Evolutionary conservation across 768 basidiomycete genomes (phyloP), one percentile per base, ranked within the genome.

Genomic region (Leccinellum luteum): DNA sequence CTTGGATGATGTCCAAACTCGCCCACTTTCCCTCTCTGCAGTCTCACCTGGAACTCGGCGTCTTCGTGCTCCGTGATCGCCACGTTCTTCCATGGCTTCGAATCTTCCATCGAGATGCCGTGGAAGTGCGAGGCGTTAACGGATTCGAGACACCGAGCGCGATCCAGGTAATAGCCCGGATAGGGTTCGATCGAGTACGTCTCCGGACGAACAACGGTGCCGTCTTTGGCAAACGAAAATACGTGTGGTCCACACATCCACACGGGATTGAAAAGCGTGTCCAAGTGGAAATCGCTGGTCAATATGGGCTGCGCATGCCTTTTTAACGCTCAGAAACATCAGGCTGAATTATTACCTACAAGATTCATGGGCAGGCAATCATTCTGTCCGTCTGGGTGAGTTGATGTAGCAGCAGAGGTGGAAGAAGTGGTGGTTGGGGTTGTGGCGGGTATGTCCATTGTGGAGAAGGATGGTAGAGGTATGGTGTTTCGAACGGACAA

Each of bases 281-380:
- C 60, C 69, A 76, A 30, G 78, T 82, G 63, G 78, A 85, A 68
- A 83, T 86, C 69, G 0, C 17, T 25, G 34, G 57, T 43, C 15
- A 10, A 30, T 14, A 5, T 23, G 23, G 44, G 31, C 57, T 62
- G 25, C 1, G 3, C 15, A 6, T 49, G 21, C 19, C 8, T 31
- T 13, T 34, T 64, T 4, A 63, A 19, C 4, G 4, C 6, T 10
- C 14, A 4, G 1, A 15, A 3, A 3, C 25, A 23, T 19, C 4
- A 23, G 17, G 34, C 4, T 9, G n/a, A 35, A 9, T 8, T 15
- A 7, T 2, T 0, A 35, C 52, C 17, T 45, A 52, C 49, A 27
- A 2, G 23, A 5, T 50, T n/a, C 23, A 17, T 21, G 12, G 51
- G 9, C 9, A 28, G 19, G 15, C 6, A 12, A 6, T 21, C 13